Evolutionary conservation across 176 grass and related monocot genomes (phyloP).

Genomic region (Rhipidocladum racemiflorum): DNA sequence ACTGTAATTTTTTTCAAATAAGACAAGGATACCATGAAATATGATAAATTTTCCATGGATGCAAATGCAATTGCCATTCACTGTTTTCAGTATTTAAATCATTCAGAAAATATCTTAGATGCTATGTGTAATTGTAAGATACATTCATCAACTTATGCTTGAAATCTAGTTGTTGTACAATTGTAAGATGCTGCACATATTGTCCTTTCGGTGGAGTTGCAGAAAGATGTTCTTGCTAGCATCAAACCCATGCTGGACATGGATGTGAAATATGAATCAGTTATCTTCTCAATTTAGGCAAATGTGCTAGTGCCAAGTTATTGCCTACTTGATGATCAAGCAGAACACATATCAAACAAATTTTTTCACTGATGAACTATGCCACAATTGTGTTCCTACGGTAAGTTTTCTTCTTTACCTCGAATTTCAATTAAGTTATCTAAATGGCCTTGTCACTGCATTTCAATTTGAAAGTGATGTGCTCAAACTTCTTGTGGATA

Average conservation of each 20-base stretch:
- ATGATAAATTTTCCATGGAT: neutral
- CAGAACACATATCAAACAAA: neutral
- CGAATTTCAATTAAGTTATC: neutral
- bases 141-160: conserved; percentile 12
- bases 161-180: neutral
- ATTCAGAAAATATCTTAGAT: neutral
- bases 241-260: neutral
- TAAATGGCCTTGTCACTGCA: neutral
- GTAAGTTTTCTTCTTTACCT: neutral
- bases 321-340: neutral
- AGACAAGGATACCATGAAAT: conserved; percentile 22
- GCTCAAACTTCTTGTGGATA: neutral
- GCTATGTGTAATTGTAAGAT: neutral
- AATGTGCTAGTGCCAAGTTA: neutral
- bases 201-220: neutral
- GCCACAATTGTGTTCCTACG: neutral
- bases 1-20: conserved; percentile 5
- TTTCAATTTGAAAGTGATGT: neutral
- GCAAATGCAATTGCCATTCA: neutral
- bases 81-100: neutral
- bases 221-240: neutral
- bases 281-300: neutral
- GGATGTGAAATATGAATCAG: neutral
- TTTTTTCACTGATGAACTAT: neutral
- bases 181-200: neutral